Base-by-base conservation (phyloP, 1,139 yeast genomes). In the Lodderomyces theae region DNA sequence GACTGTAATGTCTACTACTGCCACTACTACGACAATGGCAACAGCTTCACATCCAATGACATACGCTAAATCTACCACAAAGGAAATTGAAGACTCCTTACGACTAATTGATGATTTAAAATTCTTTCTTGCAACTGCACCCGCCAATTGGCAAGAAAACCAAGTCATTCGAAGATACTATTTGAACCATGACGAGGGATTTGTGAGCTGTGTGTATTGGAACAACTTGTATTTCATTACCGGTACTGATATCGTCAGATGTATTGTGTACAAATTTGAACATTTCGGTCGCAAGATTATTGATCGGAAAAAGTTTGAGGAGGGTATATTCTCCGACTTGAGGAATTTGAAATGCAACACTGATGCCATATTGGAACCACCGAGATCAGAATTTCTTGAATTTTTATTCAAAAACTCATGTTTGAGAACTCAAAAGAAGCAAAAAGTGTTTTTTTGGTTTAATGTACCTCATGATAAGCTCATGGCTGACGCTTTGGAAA, bases 371-470 rank as follows among this genome's bases (percentile, higher is more conserved):
- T 69, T 92, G 44, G 97, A 92, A 60, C 80, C 80, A 39, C 96
- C 98, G 7, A 81, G 88, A 57, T 87, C 96, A 0, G 84, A 81
- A 35, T 89, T 92, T 58, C 72, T 92, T 45, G 88, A 86, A 49
- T 89, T 90, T 53, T 67, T 92, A 35, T 88, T 85, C 63, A 86
- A 84, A 54, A 88, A 92, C 58, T 80, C 84, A 48, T 90, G 98
- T 60, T 72, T 92, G 18, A 75, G 96, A 52, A 92, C 98, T 1
- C 97, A 92, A 57, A 92, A 92, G 72, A 92, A 92, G 58, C 98
- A 92, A 60, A 92, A 92, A 60, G 97, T 92, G 31, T 92, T 92
- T 59, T 89, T 84, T 60, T 92, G 98, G 98, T 90, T 86, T 60
- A 85, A 90, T 56, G 97, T 92, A 6, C 92, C 94, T 34, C 97